These are phyloP conservation scores for Ogataea sp. DNA, from an alignment of 805 yeast genomes.

Conservation along the genomic window DNA sequence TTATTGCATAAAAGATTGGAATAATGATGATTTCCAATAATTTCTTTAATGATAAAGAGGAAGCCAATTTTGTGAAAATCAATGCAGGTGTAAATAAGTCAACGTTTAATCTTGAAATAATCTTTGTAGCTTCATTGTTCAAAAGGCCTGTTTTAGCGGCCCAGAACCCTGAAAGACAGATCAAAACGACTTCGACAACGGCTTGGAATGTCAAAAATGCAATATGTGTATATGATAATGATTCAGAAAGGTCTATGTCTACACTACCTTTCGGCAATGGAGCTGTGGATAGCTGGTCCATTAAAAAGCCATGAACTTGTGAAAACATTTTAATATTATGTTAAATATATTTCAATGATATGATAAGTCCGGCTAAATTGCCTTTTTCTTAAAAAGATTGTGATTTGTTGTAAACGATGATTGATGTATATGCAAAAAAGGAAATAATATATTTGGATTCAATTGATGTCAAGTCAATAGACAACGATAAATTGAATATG, in stretches of 20 bases:
- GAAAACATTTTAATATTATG: neutral
- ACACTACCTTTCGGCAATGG: neutral
- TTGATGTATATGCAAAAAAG: too few species aligned
- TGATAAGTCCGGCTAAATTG: too few species aligned
- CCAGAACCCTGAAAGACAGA: constrained; percentile 79
- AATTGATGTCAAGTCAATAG: too few species aligned
- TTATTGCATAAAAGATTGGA: constrained; percentile 75
- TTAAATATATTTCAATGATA: too few species aligned
- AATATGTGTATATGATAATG: constrained; percentile 26
- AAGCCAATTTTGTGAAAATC: constrained; percentile 74
- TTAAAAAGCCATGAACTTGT: neutral
- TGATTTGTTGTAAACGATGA: too few species aligned
- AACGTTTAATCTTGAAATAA: constrained; percentile 71
- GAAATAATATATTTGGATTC: too few species aligned
- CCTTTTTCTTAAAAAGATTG: too few species aligned
- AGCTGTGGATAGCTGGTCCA: neutral
- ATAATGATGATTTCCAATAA: constrained; percentile 74
- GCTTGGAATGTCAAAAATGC: constrained; percentile 82
- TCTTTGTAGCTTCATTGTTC: constrained; percentile 66
- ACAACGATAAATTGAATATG: too few species aligned
- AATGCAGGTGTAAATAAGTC: constrained; percentile 93
- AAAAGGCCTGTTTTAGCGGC: constrained; percentile 72
- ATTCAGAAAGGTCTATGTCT: neutral
- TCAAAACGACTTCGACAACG: constrained; percentile 79
- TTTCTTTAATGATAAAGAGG: constrained; percentile 63